A percentile compares a stretch with the other conserved stretches of the same genome.
phyloP scores from a whole-genome alignment of 768 basidiomycete genomes.

The Lentinula edodes region DNA sequence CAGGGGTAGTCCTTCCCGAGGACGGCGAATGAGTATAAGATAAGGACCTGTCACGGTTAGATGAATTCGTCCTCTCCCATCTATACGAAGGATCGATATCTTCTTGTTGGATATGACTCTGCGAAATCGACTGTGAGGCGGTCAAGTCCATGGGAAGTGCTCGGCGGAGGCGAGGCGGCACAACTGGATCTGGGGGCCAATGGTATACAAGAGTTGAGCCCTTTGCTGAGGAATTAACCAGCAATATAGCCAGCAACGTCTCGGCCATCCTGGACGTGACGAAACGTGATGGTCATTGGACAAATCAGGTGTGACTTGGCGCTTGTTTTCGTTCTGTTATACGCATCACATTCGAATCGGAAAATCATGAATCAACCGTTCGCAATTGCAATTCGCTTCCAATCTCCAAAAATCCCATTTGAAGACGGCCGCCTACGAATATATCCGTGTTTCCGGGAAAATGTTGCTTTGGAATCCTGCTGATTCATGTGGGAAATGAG shows the following conservation, averaged over 20 bases:
- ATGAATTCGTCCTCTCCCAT: conserved; percentile 53
- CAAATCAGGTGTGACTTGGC: background rate
- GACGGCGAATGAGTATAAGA: conserved; percentile 46
- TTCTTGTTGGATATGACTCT: background rate
- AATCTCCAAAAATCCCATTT: too few species aligned
- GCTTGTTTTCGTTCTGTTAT: background rate
- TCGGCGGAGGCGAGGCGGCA: conserved; percentile 65
- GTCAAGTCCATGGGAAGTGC: conserved; percentile 53
- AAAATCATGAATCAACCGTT: too few species aligned
- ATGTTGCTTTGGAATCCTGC: background rate
- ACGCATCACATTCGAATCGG: too few species aligned
- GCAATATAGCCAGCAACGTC: conserved; percentile 72
- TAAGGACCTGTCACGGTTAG: conserved; percentile 38
- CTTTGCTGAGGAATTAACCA: conserved; percentile 81
- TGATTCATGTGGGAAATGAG: background rate
- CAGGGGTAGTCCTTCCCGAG: conserved; percentile 49
- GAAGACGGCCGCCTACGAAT: too few species aligned
- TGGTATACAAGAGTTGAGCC: conserved; percentile 75
- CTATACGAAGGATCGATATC: conserved; percentile 42
- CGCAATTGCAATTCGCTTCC: too few species aligned
- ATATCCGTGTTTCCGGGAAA: background rate
- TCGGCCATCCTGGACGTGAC: conserved; percentile 50
- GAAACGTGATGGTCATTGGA: background rate
- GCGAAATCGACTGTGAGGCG: conserved; percentile 41
- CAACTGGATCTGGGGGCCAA: conserved; percentile 73